Conservation (phyloP, 2,329 filamentous ascomycete genomes). For the Fusarium abutilonis region DNA sequence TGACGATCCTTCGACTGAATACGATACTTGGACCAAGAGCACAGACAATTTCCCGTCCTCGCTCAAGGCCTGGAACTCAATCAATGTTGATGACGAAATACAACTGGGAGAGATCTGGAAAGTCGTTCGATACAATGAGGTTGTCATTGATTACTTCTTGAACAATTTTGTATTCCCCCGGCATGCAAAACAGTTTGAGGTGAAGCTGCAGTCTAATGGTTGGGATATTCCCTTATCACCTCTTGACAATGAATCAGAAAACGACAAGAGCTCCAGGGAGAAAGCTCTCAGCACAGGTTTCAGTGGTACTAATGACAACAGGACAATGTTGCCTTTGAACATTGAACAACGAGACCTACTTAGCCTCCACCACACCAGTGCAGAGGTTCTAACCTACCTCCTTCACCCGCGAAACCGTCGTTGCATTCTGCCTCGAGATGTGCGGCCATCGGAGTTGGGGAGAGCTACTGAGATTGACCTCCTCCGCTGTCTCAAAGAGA, state of each 20-base stretch:
- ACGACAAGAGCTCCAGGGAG: neutral
- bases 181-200: constrained; percentile 71
- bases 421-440: constrained; percentile 53
- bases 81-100: constrained; percentile 68
- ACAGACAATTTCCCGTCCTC: constrained; percentile 58
- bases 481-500: constrained; percentile 21
- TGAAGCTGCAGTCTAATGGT: constrained; percentile 72
- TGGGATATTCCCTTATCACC: constrained; percentile 71
- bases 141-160: constrained; percentile 68
- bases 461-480: constrained; percentile 48
- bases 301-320: constrained; percentile 76
- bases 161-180: constrained; percentile 72
- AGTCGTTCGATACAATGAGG: constrained; percentile 59
- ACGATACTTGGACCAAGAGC: constrained; percentile 61
- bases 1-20: constrained; percentile 68
- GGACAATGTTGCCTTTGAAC: constrained; percentile 67
- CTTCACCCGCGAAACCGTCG: constrained; percentile 61
- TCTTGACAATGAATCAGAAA: neutral
- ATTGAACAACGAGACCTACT: constrained; percentile 70
- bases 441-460: constrained; percentile 56
- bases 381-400: constrained; percentile 69
- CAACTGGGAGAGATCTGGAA: constrained; percentile 65
- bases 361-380: constrained; percentile 68
- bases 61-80: constrained; percentile 63
- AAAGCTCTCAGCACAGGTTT: constrained; percentile 70